Conservation (phyloP, 129 eudicot genomes). For the Lonicera japonica region DNA sequence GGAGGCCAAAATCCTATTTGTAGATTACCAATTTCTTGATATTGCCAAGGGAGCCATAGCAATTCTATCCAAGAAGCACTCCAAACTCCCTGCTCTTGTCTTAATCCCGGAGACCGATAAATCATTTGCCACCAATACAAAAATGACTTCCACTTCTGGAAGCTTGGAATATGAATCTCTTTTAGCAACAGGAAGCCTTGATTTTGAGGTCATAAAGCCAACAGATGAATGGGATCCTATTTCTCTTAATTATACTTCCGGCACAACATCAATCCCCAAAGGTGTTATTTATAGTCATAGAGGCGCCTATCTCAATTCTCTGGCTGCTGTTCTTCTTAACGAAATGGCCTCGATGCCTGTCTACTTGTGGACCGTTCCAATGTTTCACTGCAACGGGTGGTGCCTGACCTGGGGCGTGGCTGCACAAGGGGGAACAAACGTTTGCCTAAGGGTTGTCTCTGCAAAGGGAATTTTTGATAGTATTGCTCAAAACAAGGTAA, state of each 20-base stretch:
- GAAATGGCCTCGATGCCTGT: conserved; percentile 47
- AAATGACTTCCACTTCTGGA: not conserved
- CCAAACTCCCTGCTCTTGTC: conserved; percentile 24
- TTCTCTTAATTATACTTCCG: conserved; percentile 44
- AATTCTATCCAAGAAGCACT: conserved; percentile 23
- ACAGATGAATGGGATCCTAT: conserved; percentile 46
- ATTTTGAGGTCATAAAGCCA: conserved; percentile 36
- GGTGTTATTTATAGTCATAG: conserved; percentile 57
- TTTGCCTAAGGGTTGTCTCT: conserved; percentile 37
- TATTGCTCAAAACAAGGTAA: conserved; percentile 31
- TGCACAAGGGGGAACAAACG: conserved; percentile 53
- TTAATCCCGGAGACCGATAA: conserved; percentile 25
- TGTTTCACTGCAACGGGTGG: conserved; percentile 73
- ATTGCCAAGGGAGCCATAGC: conserved; percentile 31
- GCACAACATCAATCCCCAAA: conserved; percentile 48
- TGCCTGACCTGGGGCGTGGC: conserved; percentile 52
- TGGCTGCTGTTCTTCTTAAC: conserved; percentile 27
- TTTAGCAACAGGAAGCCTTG: conserved; percentile 30
- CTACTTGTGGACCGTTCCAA: conserved; percentile 48
- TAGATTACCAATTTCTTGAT: conserved; percentile 34
- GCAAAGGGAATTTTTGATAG: conserved; percentile 28
- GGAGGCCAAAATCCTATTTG: conserved; percentile 32
- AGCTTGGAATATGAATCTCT: conserved; percentile 33
- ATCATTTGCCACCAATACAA: not conserved
- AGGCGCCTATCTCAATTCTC: conserved; percentile 54